Conservation (phyloP, 176 grass and related monocot genomes). For the Musa schizocarpa region DNA sequence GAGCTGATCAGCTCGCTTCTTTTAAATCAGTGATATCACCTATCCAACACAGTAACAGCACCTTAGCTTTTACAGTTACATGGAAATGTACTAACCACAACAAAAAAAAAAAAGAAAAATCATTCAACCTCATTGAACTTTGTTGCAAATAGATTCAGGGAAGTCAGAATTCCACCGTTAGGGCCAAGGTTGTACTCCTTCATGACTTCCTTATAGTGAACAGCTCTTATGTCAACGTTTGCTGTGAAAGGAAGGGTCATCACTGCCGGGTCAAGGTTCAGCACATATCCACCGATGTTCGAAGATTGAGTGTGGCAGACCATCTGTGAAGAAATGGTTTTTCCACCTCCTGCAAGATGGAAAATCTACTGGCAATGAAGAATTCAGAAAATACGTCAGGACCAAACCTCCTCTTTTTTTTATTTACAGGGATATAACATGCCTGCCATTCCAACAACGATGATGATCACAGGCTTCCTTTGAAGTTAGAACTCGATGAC, state of each 20-base stretch:
- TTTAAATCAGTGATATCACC: constrained; percentile 87
- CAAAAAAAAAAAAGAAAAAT: background rate
- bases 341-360: constrained; percentile 56
- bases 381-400: background rate
- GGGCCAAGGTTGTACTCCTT: constrained; percentile 92
- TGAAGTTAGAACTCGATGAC: constrained; percentile 37
- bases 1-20: constrained; percentile 67
- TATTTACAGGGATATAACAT: constrained; percentile 6
- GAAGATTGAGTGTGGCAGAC: constrained; percentile 53
- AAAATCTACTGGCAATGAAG: background rate
- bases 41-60: constrained; percentile 12
- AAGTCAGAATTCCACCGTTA: constrained; percentile 91
- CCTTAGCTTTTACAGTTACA: background rate
- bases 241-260: constrained; percentile 82
- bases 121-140: constrained; percentile 69
- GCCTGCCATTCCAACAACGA: constrained; percentile 89
- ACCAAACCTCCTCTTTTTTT: background rate
- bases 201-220: constrained; percentile 95
- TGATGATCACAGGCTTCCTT: constrained; percentile 85
- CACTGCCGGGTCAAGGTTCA: constrained; percentile 87
- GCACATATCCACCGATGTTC: constrained; percentile 64
- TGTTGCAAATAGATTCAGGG: constrained; percentile 76
- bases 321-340: constrained; percentile 81
- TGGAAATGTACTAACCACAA: background rate
- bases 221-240: constrained; percentile 86